A percentile compares a stretch with the other conserved stretches of the same genome.
phyloP scores from a whole-genome alignment of 495 filamentous ascomycete species.

The Penicillium dipodomyicola region DNA sequence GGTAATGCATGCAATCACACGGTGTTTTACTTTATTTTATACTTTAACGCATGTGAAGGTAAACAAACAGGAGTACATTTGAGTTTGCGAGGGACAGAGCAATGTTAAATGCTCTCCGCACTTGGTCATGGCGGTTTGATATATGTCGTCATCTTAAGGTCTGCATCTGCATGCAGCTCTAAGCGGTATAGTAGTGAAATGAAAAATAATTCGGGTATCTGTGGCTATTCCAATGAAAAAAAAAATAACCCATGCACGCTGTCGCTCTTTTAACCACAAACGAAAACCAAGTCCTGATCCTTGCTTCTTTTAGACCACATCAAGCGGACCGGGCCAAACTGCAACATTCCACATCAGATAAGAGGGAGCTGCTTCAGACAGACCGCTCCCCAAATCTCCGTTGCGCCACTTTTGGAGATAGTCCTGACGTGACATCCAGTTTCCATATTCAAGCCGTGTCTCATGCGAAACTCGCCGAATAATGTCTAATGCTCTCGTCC shows the following conservation, averaged over 20 bases:
- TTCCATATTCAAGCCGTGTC: background rate
- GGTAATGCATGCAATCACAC: background rate
- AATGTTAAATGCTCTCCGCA: background rate
- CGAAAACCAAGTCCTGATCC: background rate
- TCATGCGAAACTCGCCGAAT: background rate
- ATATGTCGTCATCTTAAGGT: background rate
- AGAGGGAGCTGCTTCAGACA: background rate
- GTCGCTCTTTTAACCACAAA: background rate
- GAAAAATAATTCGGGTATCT: constrained; percentile 7
- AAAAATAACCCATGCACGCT: background rate
- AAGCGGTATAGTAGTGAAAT: background rate
- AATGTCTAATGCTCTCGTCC: background rate
- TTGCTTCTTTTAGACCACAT: background rate
- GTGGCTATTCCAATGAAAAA: constrained; percentile 4
- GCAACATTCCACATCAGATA: background rate
- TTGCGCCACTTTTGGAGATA: background rate
- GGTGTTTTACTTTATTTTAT: constrained; percentile 2
- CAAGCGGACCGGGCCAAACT: background rate
- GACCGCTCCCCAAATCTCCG: background rate
- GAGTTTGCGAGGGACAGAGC: background rate
- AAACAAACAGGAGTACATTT: background rate
- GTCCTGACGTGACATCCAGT: background rate
- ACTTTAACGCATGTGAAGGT: constrained; percentile 6
- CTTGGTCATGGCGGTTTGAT: background rate
- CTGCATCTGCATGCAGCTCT: background rate